Conservation (phyloP, 2,329 filamentous ascomycete species). For the Huntiella bhutanensis region DNA sequence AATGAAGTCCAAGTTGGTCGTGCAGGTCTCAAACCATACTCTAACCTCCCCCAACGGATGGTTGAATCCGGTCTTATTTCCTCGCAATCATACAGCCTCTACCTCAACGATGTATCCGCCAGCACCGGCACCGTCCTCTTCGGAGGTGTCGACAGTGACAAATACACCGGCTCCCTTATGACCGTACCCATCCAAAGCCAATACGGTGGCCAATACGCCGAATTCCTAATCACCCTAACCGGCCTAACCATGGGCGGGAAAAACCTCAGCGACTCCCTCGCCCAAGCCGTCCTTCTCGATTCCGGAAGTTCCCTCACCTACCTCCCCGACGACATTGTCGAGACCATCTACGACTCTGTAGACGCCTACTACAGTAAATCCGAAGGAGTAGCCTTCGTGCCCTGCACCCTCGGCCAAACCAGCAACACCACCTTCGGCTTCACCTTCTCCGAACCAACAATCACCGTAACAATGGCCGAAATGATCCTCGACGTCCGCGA, state of each 20-base stretch:
- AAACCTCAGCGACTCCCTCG: conserved; percentile 27
- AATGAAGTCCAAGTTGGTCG: conserved; percentile 60
- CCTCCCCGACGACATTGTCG: conserved; percentile 36
- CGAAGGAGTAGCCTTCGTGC: conserved; percentile 39
- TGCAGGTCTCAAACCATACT: conserved; percentile 34
- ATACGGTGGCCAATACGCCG: conserved; percentile 28
- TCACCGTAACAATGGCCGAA: conserved; percentile 38
- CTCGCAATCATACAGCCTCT: conserved; percentile 54
- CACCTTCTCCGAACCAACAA: conserved; percentile 31
- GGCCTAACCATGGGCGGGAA: conserved; percentile 27
- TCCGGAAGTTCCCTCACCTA: conserved; percentile 50
- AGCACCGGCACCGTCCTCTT: conserved; percentile 52
- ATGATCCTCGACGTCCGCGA: conserved; percentile 35
- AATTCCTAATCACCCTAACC: conserved; percentile 54
- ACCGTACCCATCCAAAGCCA: conserved; percentile 47
- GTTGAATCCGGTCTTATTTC: conserved; percentile 39
- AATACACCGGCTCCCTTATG: conserved; percentile 42
- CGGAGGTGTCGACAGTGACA: conserved; percentile 51
- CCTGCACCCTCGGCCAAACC: conserved; percentile 30
- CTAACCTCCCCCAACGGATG: conserved; percentile 51
- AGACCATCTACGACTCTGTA: conserved; percentile 37
- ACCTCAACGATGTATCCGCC: conserved; percentile 53
- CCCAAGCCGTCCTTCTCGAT: conserved; percentile 49
- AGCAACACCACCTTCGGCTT: conserved; percentile 25
- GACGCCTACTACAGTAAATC: conserved; percentile 36